These are phyloP conservation scores for Pisolithus tinctorius DNA, from an alignment of 768 basidiomycete species.

Conservation along the genomic window DNA sequence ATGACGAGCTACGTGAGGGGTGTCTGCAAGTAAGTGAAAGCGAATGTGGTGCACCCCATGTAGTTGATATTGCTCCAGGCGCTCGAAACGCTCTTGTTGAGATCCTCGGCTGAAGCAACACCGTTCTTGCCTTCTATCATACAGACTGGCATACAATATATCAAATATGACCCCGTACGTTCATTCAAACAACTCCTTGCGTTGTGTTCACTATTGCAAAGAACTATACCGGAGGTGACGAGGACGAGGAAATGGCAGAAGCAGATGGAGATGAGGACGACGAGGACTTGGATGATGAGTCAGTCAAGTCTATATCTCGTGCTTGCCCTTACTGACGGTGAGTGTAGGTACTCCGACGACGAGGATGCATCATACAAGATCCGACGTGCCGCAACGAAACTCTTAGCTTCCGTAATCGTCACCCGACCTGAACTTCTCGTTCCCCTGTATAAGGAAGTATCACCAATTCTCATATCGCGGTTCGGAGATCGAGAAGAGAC, in stretches of 20 bases:
- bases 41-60: not conserved
- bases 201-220: conserved; percentile 20
- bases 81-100: conserved; percentile 75
- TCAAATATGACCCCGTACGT: conserved; percentile 88
- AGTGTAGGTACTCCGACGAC: conserved; percentile 84
- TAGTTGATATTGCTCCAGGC: conserved; percentile 41
- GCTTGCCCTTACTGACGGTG: not conserved
- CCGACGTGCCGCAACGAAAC: conserved; percentile 86
- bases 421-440: conserved; percentile 86
- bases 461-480: conserved; percentile 83
- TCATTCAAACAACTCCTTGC: not conserved
- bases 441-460: conserved; percentile 75
- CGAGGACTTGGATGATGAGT: conserved; percentile 77
- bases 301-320: conserved; percentile 18
- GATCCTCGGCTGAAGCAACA: conserved; percentile 78
- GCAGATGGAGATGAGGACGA: conserved; percentile 70
- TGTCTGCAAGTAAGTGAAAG: conserved; percentile 54
- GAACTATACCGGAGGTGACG: conserved; percentile 72
- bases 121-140: conserved; percentile 64
- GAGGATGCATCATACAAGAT: conserved; percentile 99
- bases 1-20: conserved; percentile 79
- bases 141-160: conserved; percentile 63
- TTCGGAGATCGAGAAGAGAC: conserved; percentile 95
- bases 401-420: conserved; percentile 76
- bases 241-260: conserved; percentile 54